phyloP scores from a whole-genome alignment of 1,139 yeast species.

The Suhomyces choctaworum region DNA sequence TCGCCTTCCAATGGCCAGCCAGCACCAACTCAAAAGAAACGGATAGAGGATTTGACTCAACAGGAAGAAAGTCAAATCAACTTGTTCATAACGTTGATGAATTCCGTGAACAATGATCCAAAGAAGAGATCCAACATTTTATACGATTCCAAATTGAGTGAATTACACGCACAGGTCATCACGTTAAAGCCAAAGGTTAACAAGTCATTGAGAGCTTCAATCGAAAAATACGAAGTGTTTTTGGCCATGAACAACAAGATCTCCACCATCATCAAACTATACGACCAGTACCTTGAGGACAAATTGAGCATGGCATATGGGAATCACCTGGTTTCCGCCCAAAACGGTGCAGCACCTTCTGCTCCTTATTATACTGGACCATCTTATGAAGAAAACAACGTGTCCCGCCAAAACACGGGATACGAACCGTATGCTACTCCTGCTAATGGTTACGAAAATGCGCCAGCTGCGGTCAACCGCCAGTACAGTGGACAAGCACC shows the following conservation, averaged over 20 bases:
- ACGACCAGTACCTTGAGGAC: constrained; percentile 76
- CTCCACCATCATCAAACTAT: constrained; percentile 72
- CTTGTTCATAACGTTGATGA: constrained; percentile 67
- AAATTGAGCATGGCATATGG: constrained; percentile 55
- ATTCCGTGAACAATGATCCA: constrained; percentile 52
- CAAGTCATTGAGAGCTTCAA: constrained; percentile 59
- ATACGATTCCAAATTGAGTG: constrained; percentile 62
- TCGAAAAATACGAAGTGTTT: constrained; percentile 66
- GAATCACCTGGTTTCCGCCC: constrained; percentile 24
- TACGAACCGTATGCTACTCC: constrained; percentile 1
- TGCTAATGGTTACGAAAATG: not conserved
- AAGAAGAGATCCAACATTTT: constrained; percentile 50
- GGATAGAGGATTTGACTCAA: constrained; percentile 45
- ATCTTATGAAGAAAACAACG: not conserved
- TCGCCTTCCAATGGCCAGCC: constrained; percentile 2
- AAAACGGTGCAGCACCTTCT: constrained; percentile 1
- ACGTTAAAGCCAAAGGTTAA: constrained; percentile 76
- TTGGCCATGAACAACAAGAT: constrained; percentile 82
- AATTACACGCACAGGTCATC: constrained; percentile 62
- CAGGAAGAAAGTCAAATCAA: constrained; percentile 69
- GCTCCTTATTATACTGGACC: constrained; percentile 4
- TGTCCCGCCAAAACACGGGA: constrained; percentile 6
- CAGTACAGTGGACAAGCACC: constrained; percentile 3
- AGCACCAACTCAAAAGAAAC: constrained; percentile 9
- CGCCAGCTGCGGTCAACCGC: not conserved